phyloP scores from a whole-genome alignment of 177 flowering plant species.

The Vitis hybrid region DNA sequence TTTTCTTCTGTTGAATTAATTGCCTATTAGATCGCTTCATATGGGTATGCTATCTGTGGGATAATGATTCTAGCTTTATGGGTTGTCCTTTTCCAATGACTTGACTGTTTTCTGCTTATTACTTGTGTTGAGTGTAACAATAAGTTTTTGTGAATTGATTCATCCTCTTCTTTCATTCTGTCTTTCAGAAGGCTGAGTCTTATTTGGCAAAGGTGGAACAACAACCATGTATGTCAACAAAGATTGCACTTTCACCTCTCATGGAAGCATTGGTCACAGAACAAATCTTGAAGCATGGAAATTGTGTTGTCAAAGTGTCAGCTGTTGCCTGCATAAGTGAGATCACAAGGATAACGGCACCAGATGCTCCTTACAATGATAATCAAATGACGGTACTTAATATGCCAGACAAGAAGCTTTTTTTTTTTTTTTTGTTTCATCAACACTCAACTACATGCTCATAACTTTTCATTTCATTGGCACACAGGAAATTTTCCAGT shows the following conservation, averaged over 20 bases:
- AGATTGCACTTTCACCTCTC: conserved; percentile 44
- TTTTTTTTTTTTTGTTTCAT: background rate
- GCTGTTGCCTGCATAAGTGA: conserved; percentile 63
- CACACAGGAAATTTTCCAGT: conserved; percentile 34
- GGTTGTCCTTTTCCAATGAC: too few species aligned
- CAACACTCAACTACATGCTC: background rate
- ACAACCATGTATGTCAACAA: conserved; percentile 45
- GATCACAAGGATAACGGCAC: conserved; percentile 74
- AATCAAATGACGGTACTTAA: conserved; percentile 61
- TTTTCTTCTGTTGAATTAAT: too few species aligned
- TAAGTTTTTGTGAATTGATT: too few species aligned
- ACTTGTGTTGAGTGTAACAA: too few species aligned
- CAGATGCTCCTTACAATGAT: conserved; percentile 72
- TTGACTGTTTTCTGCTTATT: too few species aligned
- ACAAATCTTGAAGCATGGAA: conserved; percentile 47
- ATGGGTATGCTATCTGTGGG: too few species aligned
- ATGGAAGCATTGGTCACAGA: conserved; percentile 48
- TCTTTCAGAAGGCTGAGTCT: conserved; percentile 39
- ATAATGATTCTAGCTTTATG: too few species aligned
- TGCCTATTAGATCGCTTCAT: too few species aligned
- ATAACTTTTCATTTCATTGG: conserved; percentile 3
- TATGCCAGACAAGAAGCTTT: background rate
- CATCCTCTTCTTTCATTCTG: background rate
- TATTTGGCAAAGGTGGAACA: conserved; percentile 53
- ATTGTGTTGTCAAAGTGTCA: conserved; percentile 51